Conservation (phyloP, 306 rosid species). For the Acacia crassicarpa region DNA sequence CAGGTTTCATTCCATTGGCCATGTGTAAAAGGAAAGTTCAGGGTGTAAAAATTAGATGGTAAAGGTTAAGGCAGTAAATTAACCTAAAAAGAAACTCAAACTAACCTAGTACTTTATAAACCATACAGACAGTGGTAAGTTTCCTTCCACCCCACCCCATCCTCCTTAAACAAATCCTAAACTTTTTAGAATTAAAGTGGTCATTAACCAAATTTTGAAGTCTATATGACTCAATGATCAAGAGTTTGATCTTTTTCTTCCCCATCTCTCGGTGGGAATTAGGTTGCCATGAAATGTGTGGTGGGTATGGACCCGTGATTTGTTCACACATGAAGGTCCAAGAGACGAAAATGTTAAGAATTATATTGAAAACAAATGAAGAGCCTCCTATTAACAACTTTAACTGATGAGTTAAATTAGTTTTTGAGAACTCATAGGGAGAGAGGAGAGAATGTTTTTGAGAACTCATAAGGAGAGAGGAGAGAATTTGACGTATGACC, state of each 20-base stretch:
- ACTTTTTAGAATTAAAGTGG: neutral
- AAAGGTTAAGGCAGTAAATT: neutral
- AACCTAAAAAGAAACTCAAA: neutral
- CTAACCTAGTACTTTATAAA: neutral
- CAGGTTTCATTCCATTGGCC: neutral
- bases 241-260: neutral
- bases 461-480: too few species aligned
- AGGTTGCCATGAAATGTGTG: neutral
- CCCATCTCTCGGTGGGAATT: neutral
- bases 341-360: neutral
- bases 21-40: neutral
- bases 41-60: neutral
- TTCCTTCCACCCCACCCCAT: neutral
- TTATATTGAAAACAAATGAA: neutral
- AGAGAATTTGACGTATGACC: slow-evolving; percentile 43
- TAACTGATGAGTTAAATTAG: neutral
- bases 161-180: neutral
- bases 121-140: neutral
- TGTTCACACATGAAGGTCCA: neutral
- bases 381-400: neutral
- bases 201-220: neutral
- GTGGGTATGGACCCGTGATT: neutral
- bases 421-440: neutral
- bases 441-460: slow-evolving; percentile 1
- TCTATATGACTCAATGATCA: neutral